Base-by-base conservation (phyloP, 2,329 filamentous ascomycete genomes). In the Emmonsiellopsis sp. region DNA sequence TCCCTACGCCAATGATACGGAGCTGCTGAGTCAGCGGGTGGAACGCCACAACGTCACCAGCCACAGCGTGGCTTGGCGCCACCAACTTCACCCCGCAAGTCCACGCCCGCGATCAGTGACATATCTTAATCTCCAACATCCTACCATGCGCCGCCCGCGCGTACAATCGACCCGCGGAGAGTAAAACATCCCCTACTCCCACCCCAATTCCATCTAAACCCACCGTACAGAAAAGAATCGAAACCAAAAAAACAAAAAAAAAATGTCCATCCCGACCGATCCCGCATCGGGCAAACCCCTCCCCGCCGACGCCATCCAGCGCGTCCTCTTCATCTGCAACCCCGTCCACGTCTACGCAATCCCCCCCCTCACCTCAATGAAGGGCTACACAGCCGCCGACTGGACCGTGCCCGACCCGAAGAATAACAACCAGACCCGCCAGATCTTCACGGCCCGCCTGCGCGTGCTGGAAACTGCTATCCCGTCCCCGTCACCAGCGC, bases 311-410 rank as follows among this genome's bases (percentile, higher is more conserved):
- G 86, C 89, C 62, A 92, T 94, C 72, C 87, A 93, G 72, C 85
- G 89, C 68, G 77, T 93, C 67, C 85, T 94, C 68, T 91, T 89
- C 79, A 75, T 90, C 68, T 81, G 84, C 58, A 75, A 79, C 63
- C 76, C 79, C 59, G 85, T 93, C 59, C 88, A 94, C 75, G 80
- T 95, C 76, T 95, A 95, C 78, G 83, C 86, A 65, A 90, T 94
- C 68, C 89, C 89, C 15, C 89, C 89, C 26, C 76, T 90, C 54
- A 79, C 84, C 44, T 86, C 85, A 15, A 89, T 83, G 62, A 86
- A 86, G 68, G 89, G 89, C 68, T 87, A 95, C 76, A 80, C 79
- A 37, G 89, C 90, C 55, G 78, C 84, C 10, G 74, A 79, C 58
- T 95, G 89, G 89, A 94, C 89, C 31, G 76, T 77, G 46, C 59